phyloP scores from a whole-genome alignment of 305 asterid species.

The Andrographis paniculata region DNA sequence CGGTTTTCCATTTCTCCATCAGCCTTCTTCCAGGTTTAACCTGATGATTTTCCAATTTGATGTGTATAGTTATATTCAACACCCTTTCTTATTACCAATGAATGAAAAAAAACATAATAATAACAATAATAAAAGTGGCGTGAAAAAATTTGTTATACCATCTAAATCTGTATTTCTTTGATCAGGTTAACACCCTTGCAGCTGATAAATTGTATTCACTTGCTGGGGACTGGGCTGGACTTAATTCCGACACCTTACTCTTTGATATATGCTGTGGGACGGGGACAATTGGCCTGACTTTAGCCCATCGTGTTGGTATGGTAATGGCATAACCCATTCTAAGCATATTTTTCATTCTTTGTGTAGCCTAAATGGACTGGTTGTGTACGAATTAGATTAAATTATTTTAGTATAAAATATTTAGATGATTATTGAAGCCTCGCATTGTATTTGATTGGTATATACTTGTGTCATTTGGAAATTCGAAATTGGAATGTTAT shows the following conservation, averaged over 20 bases:
- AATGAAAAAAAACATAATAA: too few relatives aligned
- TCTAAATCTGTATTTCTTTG: constrained; percentile 17
- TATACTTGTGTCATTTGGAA: too few relatives aligned
- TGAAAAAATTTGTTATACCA: neutral
- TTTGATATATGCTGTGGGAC: constrained; percentile 97
- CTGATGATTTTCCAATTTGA: constrained; percentile 2
- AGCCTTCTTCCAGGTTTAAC: constrained; percentile 86
- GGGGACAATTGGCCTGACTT: constrained; percentile 87
- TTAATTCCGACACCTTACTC: constrained; percentile 84
- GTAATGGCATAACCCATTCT: constrained; percentile 50
- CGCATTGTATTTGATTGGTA: too few relatives aligned
- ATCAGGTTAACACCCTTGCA: constrained; percentile 90
- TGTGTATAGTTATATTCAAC: too few relatives aligned
- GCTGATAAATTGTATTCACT: constrained; percentile 90
- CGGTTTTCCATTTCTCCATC: constrained; percentile 85
- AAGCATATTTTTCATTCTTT: constrained; percentile 4
- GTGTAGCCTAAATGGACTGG: neutral
- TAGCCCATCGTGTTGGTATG: constrained; percentile 97
- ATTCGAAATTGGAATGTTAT: too few relatives aligned
- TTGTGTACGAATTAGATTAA: too few relatives aligned
- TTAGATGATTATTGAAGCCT: too few relatives aligned
- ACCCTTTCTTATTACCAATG: neutral
- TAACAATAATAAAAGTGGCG: constrained; percentile 5
- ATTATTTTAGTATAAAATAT: too few relatives aligned
- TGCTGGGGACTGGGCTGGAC: constrained; percentile 95